These are phyloP conservation scores for Pythium grandisporangium DNA, from an alignment of 352 stramenopile species.

Conservation along the genomic window DNA sequence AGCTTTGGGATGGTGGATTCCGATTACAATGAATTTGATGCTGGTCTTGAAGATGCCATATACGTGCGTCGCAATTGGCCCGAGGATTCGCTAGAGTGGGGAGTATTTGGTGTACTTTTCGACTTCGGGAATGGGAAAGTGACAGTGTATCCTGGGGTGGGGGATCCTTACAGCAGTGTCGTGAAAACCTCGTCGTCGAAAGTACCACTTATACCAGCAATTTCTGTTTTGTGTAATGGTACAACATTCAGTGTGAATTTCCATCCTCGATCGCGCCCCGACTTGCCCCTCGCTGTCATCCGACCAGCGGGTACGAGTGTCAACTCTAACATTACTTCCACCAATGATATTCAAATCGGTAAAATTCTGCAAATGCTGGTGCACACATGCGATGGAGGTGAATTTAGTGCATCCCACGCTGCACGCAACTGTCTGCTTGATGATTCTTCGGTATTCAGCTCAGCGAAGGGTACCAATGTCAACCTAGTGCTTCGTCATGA, in stretches of 20 bases:
- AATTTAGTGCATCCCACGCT: conserved; percentile 68
- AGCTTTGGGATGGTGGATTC: conserved; percentile 40
- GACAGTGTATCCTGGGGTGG: conserved; percentile 40
- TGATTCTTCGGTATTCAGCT: conserved; percentile 79
- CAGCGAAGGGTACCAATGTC: conserved; percentile 55
- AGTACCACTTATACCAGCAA: conserved; percentile 36
- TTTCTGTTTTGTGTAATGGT: conserved; percentile 68
- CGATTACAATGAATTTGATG: conserved; percentile 22
- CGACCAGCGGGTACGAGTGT: conserved; percentile 18
- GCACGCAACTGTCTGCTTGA: conserved; percentile 67
- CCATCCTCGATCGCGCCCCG: conserved; percentile 34
- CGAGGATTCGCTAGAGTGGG: conserved; percentile 24
- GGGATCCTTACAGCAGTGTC: conserved; percentile 24
- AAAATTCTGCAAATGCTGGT: conserved; percentile 66
- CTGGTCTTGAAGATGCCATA: conserved; percentile 13
- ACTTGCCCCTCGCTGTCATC: conserved; percentile 25
- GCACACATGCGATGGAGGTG: conserved; percentile 59
- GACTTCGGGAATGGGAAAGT: conserved; percentile 57
- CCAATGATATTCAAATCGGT: conserved; percentile 59
- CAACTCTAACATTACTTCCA: conserved; percentile 32
- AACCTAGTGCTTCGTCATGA: conserved; percentile 76
- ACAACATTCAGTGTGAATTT: conserved; percentile 58
- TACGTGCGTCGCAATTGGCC: conserved; percentile 24
- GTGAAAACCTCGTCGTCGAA: conserved; percentile 22
- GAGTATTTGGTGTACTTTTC: conserved; percentile 63